Evolutionary conservation across 495 filamentous ascomycete species (phyloP), one percentile per base, ranked within the genome.

Genomic region (Corynascus novoguineensis): DNA sequence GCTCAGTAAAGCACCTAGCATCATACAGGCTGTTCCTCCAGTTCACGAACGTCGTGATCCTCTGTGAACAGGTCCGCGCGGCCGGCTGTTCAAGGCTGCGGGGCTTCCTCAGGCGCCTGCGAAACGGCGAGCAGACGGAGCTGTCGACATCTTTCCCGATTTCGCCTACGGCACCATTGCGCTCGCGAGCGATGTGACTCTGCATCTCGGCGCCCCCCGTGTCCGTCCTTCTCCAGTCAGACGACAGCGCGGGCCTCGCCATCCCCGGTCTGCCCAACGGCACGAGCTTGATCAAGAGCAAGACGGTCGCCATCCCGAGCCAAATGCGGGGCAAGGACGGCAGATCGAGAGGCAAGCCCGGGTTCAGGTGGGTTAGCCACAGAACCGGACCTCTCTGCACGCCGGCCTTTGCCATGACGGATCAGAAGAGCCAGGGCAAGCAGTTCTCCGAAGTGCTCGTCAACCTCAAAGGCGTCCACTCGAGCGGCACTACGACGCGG

Each of bases 341-440:
- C 11, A 48, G 45, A 32, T 48, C 12, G 12, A 17, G 45, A 10
- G 45, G 45, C 27, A 45, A 34, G 21, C 51, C 24, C 14, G 51
- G 51, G 1, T 54, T 54, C n/a, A 0, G 37, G 38, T 44, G 27
- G 51, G 51, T 54, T 8, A 44, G 38, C 24, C 27, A 45, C 11
- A 45, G 51, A 34, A 54, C 51, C 10, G 51, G 51, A 5, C 51
- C 51, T 28, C 37, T 54, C 2, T 44, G 40, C 27, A 54, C 51
- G 29, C 50, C 37, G 21, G 50, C 21, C 11, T 53, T 53, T n/a
- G 50, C 35, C 14, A 53, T 53, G 37, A 53, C 50, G 21, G 50
- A 53, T 53, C 50, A 53, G 27, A 53, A 53, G 49, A 53, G 50
- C 11, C 37, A 53, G 37, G 50, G 50, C 1, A 54, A 54, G 51